These are phyloP conservation scores for Cladosporium sp. DNA, from an alignment of 2,329 filamentous ascomycete species.

Conservation along the genomic window DNA sequence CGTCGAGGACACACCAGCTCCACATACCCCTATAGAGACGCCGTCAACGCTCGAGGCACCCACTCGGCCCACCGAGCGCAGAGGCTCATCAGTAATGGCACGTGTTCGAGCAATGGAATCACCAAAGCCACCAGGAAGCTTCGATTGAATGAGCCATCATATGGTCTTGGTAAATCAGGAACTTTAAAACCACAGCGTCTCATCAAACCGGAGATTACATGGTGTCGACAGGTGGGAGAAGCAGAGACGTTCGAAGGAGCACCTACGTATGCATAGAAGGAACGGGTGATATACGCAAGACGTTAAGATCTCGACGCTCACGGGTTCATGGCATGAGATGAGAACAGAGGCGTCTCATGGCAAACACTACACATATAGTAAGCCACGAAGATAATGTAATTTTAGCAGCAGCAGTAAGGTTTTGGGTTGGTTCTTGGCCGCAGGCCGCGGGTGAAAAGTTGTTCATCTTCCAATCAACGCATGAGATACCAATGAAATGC, in stretches of 20 bases:
- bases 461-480: no score
- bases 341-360: neutral
- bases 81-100: slow-evolving; percentile 18
- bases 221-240: neutral
- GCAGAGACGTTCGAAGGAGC: no score
- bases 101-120: slow-evolving; percentile 19
- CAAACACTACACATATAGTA: neutral
- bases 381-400: neutral
- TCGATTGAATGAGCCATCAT: neutral
- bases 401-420: neutral
- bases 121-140: slow-evolving; percentile 10
- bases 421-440: neutral
- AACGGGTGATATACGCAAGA: no score
- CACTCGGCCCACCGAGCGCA: slow-evolving; percentile 8
- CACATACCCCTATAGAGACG: neutral
- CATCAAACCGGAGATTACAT: neutral
- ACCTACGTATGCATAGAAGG: neutral
- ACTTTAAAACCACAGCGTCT: neutral
- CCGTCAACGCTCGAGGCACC: neutral
- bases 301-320: neutral
- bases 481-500: no score
- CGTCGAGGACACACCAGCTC: neutral
- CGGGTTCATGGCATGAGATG: neutral
- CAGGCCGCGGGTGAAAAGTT: neutral
- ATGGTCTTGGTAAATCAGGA: neutral